Percentiles rank a stretch among this genome's conserved stretches.
Conservation (phyloP, 2,329 filamentous ascomycete genomes). For the Ustulina deusta region DNA sequence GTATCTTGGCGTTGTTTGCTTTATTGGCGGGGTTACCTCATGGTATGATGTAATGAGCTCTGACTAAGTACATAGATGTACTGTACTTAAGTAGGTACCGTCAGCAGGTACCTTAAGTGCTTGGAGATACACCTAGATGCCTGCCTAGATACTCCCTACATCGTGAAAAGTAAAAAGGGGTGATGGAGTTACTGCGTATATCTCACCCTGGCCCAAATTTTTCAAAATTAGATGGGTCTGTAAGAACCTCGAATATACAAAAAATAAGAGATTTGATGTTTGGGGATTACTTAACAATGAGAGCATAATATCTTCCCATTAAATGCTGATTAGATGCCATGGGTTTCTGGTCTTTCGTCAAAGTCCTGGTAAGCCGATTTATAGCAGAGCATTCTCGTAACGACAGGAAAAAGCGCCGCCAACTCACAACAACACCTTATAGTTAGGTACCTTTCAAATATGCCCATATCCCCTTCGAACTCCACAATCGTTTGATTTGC, state of each 20-base stretch:
- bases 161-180: too few species aligned
- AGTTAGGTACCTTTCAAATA: conserved; percentile 18
- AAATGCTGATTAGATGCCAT: neutral
- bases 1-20: conserved; percentile 15
- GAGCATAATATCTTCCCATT: too few species aligned
- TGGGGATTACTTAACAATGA: too few species aligned
- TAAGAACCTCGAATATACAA: neutral
- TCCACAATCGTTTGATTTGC: conserved; percentile 20
- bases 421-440: conserved; percentile 1
- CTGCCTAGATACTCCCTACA: neutral
- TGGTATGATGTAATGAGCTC: conserved; percentile 12
- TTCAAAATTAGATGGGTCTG: neutral
- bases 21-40: conserved; percentile 11
- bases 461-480: conserved; percentile 24
- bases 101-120: neutral
- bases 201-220: too few species aligned
- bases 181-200: too few species aligned
- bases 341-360: neutral
- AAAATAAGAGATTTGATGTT: neutral
- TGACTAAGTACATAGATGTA: too few species aligned
- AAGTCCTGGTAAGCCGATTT: neutral
- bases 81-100: too few species aligned
- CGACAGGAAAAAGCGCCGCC: conserved; percentile 3
- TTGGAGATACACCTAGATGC: neutral
- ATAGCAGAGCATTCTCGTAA: neutral